A percentile compares a stretch with the other conserved stretches of the same genome.
phyloP scores from a whole-genome alignment of 805 yeast species.

The Teunomyces barrocoloradensis region DNA sequence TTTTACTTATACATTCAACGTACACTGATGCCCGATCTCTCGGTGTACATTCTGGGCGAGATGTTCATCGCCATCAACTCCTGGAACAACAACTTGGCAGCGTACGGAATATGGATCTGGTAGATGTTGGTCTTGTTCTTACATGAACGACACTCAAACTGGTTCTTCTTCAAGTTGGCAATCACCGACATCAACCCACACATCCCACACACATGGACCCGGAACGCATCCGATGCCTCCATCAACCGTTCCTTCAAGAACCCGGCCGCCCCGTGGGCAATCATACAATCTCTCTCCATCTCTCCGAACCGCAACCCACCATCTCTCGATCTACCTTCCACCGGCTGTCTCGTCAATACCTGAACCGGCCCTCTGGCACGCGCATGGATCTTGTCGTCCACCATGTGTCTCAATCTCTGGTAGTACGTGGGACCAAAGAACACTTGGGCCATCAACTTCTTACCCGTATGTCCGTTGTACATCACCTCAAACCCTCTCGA shows the following conservation, averaged over 20 bases:
- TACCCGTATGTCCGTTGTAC: constrained; percentile 99
- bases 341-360: constrained; percentile 96
- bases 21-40: constrained; percentile 62
- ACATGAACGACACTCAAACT: constrained; percentile 97
- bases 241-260: constrained; percentile 95
- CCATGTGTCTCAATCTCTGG: constrained; percentile 99
- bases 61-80: constrained; percentile 99
- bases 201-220: constrained; percentile 97
- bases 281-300: constrained; percentile 99
- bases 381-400: constrained; percentile 97
- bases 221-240: constrained; percentile 99
- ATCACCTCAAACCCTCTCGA: constrained; percentile 98
- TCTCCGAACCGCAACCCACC: constrained; percentile 99
- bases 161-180: constrained; percentile 95
- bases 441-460: constrained; percentile 94
- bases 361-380: constrained; percentile 99
- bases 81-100: constrained; percentile 96
- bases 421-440: constrained; percentile 99
- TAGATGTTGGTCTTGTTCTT: constrained; percentile 97
- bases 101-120: constrained; percentile 97
- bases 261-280: constrained; percentile 99
- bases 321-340: constrained; percentile 98
- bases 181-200: constrained; percentile 98
- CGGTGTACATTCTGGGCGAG: constrained; percentile 96
- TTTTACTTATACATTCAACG: constrained; percentile 21